Conservation (phyloP, 495 filamentous ascomycete species). For the Pyrenula massariospora region DNA sequence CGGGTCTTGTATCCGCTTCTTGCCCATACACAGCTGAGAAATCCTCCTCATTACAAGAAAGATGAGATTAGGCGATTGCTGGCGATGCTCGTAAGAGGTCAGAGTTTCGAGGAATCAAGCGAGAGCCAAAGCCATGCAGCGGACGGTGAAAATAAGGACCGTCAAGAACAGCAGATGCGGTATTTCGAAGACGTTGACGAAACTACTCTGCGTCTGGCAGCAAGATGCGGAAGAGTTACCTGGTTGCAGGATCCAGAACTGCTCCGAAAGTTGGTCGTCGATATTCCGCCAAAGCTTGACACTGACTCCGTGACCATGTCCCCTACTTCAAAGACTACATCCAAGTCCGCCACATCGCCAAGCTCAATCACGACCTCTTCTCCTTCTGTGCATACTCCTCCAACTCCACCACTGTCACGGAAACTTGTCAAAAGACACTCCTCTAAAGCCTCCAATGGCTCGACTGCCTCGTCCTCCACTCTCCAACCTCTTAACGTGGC, state of each 20-base stretch:
- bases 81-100: conserved; percentile 43
- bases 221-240: conserved; percentile 67
- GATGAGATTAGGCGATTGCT: conserved; percentile 73
- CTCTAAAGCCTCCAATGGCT: not conserved
- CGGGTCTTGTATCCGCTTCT: conserved; percentile 85
- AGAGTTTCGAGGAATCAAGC: conserved; percentile 15
- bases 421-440: not conserved
- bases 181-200: conserved; percentile 90
- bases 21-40: conserved; percentile 76
- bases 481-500: not conserved
- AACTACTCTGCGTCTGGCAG: conserved; percentile 74
- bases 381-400: conserved; percentile 33
- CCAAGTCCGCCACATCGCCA: conserved; percentile 16
- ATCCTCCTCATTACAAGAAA: conserved; percentile 81
- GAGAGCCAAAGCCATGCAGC: conserved; percentile 12
- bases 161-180: conserved; percentile 31
- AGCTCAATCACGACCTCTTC: not conserved
- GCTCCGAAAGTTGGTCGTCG: not conserved
- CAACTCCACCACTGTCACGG: conserved; percentile 14
- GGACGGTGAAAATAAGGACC: conserved; percentile 23
- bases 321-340: not conserved
- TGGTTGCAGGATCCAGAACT: conserved; percentile 54
- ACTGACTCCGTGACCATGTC: not conserved
- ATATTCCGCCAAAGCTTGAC: not conserved
- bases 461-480: not conserved